Evolutionary conservation across 331 rosid genomes (phyloP).

Genomic region (Telfairia occidentalis): DNA sequence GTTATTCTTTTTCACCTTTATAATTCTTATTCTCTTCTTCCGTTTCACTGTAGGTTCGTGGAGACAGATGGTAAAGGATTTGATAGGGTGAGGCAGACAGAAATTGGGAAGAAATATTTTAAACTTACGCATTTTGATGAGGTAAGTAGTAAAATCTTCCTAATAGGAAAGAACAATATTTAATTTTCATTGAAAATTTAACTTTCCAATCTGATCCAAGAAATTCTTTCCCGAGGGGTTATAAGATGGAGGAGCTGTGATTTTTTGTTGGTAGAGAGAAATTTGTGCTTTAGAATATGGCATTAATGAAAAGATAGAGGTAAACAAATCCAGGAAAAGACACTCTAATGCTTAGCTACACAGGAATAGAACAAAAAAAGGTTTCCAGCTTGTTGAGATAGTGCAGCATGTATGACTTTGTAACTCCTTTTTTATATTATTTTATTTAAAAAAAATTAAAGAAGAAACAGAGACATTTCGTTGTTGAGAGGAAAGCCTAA

Average conservation of each 20-base stretch:
- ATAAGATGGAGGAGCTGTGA: background rate
- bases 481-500: background rate
- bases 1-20: background rate
- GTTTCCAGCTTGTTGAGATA: background rate
- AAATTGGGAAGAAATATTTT: slow-evolving; percentile 88
- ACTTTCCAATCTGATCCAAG: background rate
- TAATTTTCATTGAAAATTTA: background rate
- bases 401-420: background rate
- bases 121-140: slow-evolving; percentile 92
- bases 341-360: background rate
- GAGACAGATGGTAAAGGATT: slow-evolving; percentile 93
- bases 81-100: slow-evolving; percentile 90
- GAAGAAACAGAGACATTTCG: background rate
- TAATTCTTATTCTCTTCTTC: background rate
- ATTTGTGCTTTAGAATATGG: background rate
- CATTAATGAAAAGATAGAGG: background rate
- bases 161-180: background rate
- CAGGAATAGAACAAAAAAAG: background rate
- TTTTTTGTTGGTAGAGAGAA: background rate
- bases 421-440: background rate
- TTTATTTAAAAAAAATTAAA: background rate
- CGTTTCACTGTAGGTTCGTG: slow-evolving; percentile 56
- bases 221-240: background rate
- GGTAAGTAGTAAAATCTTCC: slow-evolving; percentile 27
- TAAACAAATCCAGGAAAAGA: background rate